Base-by-base conservation (phyloP, 305 asterid genomes). In the Solanum chacoense region DNA sequence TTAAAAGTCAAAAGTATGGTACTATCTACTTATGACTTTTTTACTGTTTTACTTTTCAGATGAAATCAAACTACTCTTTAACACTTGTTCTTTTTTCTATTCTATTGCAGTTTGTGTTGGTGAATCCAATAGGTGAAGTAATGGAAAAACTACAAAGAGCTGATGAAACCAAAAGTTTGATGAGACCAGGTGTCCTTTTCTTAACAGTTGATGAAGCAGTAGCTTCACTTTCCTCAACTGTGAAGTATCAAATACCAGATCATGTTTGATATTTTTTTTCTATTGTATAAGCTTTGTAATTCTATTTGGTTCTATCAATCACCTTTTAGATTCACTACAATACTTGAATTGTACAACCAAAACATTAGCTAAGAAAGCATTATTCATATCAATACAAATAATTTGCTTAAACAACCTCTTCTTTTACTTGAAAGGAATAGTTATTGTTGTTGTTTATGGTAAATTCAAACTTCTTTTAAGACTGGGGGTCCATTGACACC, bases 201-300 rank as follows among this genome's bases (percentile, higher is more conserved):
- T 94, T 97, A 94, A 96, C 99, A 63, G 94, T 96, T 32, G 98
- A 95, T 63, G 98, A 96, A 91, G 98, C 99, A 87, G 94, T 97
- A 9, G 32, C 93, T 91, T 90, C 93, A 65, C 98, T 93, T 65
- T 81, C 91, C 20, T 90, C 95, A 87, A 85, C 95, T 26, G 84
- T 89, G 40, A 96, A 96, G 90, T 84, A n/a, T 90, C 92, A 91
- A n/a, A 7, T 95, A 90, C 86, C 94, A 89, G 91, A 65, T 84
- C 89, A 86, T 91, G 94, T 92, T 63, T 94, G 90, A 93, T 85
- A 31, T 24, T 55, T 63, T 20, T 20, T 1, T 8, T 11, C 4
- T 11, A 3, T 0, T 12, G 32, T 16, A 2, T 85, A 65, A 28
- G 65, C 84, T 40, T 86, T 40, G 69, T 18, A 86, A 12, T 84